Base-by-base conservation (phyloP, 2,329 filamentous ascomycete genomes). In the Fusarium sarcochroum region DNA sequence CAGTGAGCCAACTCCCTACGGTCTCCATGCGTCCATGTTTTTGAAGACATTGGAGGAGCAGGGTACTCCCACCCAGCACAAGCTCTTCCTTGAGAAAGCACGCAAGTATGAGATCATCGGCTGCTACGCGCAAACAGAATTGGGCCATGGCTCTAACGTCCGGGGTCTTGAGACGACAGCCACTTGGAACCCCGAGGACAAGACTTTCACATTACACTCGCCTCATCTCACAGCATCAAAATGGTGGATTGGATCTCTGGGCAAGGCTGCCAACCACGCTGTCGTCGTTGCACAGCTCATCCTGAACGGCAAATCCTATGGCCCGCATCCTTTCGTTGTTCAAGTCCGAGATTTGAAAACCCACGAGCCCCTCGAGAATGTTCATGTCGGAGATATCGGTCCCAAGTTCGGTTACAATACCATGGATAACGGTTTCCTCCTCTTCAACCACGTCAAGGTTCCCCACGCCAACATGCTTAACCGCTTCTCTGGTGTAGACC, bases 221-320 rank as follows among this genome's bases (percentile, higher is more conserved):
- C 92, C 92, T 11, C 84, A 88, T 64, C 83, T 94, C 57, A 94
- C 92, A 3, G 87, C 91, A 1, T 91, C 90, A 34, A 95, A 95
- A 76, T 95, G 91, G 91, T 94, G 92, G 92, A 93, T 93, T 71
- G 92, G 92, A 2, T 92, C 91, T 13, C 84, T 94, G 5, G 92
- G 92, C 51, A 86, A 90, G 71, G 90, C 90, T 4, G 92, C 92
- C 44, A 94, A 93, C 76, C 86, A 93, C 74, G 92, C 92, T 2
- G 88, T 93, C 3, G 91, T 94, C 5, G 93, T 94, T 85, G 92
- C 92, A 1, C 91, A 94, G 79, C 83, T 94, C 27, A 86, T 90
- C 65, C 85, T 93, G 63, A 81, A 83, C 62, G 91, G 90, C 69
- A 92, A 91, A 79, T 81, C 84, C 18, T 89, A 89, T 68, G 92